These are phyloP conservation scores for Naganishia randhawae DNA, from an alignment of 768 basidiomycete species.

Conservation along the genomic window DNA sequence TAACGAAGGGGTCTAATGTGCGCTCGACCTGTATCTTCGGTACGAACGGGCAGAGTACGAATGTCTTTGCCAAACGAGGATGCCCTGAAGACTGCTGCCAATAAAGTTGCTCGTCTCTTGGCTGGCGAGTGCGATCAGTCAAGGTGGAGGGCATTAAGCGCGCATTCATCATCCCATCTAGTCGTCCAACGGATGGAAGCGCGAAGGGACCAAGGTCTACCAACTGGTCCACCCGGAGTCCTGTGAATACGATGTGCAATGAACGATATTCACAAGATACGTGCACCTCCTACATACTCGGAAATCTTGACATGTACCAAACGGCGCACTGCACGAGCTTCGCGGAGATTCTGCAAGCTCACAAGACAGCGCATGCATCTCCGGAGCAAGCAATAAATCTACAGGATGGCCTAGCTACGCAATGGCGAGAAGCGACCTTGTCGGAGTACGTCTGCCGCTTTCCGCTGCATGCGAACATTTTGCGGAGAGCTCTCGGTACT, in stretches of 20 bases:
- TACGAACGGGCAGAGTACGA: neutral
- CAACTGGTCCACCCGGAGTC: no score
- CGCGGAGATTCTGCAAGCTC: slow-evolving; percentile 22
- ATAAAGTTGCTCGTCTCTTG: no score
- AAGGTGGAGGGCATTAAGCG: neutral
- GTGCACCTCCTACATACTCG: no score
- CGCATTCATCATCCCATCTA: no score
- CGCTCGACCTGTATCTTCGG: neutral
- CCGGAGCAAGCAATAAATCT: slow-evolving; percentile 9
- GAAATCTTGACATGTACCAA: neutral
- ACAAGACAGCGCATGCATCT: neutral
- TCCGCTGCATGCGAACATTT: neutral
- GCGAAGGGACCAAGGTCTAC: no score
- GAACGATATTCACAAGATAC: neutral
- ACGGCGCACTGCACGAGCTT: slow-evolving; percentile 1
- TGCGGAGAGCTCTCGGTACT: neutral
- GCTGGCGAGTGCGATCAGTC: no score
- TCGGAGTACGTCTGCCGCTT: slow-evolving; percentile 1
- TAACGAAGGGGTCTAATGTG: neutral
- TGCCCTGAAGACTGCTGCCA: no score
- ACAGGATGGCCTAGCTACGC: slow-evolving; percentile 18
- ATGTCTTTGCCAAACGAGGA: no score
- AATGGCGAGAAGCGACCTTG: slow-evolving; percentile 5
- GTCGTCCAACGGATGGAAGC: neutral
- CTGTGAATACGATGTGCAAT: neutral